Conservation (phyloP, 495 filamentous ascomycete species). For the Penicillium desertorum region DNA sequence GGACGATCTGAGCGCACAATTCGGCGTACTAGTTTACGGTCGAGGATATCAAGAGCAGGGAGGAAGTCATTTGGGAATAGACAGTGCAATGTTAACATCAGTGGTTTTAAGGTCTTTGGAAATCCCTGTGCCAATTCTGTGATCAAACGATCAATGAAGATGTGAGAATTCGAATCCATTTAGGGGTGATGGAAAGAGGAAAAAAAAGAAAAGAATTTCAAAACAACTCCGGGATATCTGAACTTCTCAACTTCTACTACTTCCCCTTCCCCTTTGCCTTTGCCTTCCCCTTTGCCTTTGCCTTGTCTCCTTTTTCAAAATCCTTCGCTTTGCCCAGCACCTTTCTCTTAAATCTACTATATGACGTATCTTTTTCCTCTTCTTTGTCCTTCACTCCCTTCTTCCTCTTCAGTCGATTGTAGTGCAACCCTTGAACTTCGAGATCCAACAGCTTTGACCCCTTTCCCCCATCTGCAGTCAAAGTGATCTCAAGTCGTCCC, state of each 20-base stretch:
- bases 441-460: slow-evolving; percentile 1
- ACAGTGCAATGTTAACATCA: slow-evolving; percentile 55
- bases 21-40: slow-evolving; percentile 63
- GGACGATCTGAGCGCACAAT: slow-evolving; percentile 22
- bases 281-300: background rate
- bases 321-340: background rate
- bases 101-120: slow-evolving; percentile 32
- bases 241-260: background rate
- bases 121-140: slow-evolving; percentile 24
- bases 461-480: background rate
- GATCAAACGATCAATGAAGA: slow-evolving; percentile 36
- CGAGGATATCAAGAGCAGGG: slow-evolving; percentile 78
- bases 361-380: background rate
- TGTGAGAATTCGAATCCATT: slow-evolving; percentile 8
- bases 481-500: background rate
- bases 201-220: background rate
- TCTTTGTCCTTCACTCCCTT: background rate
- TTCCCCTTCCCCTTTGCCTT: background rate
- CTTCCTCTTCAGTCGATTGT: slow-evolving; percentile 2
- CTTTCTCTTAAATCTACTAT: background rate
- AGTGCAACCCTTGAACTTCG: background rate
- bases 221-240: background rate
- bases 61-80: slow-evolving; percentile 59
- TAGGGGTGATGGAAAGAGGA: background rate
- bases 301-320: background rate